Conservation (phyloP, 2,329 filamentous ascomycete genomes). For the Alternaria hordeiaustralica region DNA sequence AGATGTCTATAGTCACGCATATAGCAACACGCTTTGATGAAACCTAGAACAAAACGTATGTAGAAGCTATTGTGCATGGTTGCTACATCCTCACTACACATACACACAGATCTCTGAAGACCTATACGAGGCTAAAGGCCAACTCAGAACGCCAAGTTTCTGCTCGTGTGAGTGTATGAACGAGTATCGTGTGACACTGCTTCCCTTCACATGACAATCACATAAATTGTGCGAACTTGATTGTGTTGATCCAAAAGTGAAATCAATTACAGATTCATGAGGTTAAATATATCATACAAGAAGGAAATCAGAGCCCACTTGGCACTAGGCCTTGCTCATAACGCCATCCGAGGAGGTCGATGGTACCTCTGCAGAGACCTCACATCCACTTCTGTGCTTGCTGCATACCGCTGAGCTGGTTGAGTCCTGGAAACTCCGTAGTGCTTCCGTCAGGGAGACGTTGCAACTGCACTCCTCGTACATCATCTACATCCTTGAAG, state of each 20-base stretch:
- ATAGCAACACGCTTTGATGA: neutral
- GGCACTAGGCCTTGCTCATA: neutral
- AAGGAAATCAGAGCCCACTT: neutral
- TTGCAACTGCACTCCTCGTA: conserved; percentile 2
- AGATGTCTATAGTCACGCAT: neutral
- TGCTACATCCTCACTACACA: neutral
- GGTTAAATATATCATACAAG: neutral
- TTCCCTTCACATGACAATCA: too few species aligned
- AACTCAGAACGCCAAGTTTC: neutral
- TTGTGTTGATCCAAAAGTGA: neutral
- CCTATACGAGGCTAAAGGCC: neutral
- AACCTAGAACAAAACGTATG: neutral
- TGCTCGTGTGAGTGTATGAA: neutral
- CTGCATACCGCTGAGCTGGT: neutral
- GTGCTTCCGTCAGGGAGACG: conserved; percentile 8
- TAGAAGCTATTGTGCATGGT: neutral
- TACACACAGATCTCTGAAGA: neutral
- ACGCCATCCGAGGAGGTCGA: neutral
- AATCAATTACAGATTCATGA: neutral
- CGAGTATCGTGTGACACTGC: too few species aligned
- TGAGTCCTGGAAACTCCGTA: conserved; percentile 4
- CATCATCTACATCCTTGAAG: conserved; percentile 40
- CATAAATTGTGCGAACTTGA: too few species aligned
- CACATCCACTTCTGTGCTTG: neutral
- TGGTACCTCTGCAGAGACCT: neutral